Conservation (phyloP, 2,329 filamentous ascomycete species). For the Pyrenophora seminiperda region DNA sequence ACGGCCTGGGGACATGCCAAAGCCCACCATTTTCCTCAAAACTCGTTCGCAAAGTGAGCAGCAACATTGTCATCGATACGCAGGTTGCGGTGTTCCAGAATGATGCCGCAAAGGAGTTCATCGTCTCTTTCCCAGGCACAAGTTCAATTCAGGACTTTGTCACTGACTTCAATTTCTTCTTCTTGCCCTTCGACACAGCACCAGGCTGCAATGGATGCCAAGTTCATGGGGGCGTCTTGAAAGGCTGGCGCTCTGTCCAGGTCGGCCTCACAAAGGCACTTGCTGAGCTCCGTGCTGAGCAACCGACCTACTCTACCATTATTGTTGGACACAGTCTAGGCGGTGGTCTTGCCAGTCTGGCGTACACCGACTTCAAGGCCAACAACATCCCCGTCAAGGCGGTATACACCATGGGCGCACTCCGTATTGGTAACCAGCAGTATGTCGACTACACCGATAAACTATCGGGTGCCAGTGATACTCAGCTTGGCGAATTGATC, state of each 20-base stretch:
- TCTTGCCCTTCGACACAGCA: conserved; percentile 1
- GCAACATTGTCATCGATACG: conserved; percentile 13
- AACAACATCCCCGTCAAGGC: conserved; percentile 5
- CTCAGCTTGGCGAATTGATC: conserved; percentile 59
- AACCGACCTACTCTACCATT: conserved; percentile 60
- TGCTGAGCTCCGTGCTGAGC: conserved; percentile 46
- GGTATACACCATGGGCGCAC: conserved; percentile 55
- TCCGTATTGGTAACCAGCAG: conserved; percentile 64
- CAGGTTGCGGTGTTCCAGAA: conserved; percentile 22
- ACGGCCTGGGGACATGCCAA: conserved; percentile 15
- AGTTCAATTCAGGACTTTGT: conserved; percentile 18
- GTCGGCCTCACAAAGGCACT: conserved; percentile 51
- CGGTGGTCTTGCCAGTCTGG: conserved; percentile 66
- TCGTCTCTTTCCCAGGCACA: conserved; percentile 20
- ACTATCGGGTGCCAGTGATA: conserved; percentile 51
- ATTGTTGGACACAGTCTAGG: conserved; percentile 71
- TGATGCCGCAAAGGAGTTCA: conserved; percentile 13
- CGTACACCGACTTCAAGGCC: conserved; percentile 29
- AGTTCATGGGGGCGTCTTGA: conserved; percentile 63
- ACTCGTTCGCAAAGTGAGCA: conserved; percentile 12
- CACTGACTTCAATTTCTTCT: conserved; percentile 13
- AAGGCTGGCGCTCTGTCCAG: conserved; percentile 60
- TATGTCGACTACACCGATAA: conserved; percentile 55
- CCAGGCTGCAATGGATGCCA: conserved; percentile 51
- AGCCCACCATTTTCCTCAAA: conserved; percentile 18